These are phyloP conservation scores for Nymphaea thermarum DNA, from an alignment of 164 flowering plant genomes.

Conservation along the genomic window DNA sequence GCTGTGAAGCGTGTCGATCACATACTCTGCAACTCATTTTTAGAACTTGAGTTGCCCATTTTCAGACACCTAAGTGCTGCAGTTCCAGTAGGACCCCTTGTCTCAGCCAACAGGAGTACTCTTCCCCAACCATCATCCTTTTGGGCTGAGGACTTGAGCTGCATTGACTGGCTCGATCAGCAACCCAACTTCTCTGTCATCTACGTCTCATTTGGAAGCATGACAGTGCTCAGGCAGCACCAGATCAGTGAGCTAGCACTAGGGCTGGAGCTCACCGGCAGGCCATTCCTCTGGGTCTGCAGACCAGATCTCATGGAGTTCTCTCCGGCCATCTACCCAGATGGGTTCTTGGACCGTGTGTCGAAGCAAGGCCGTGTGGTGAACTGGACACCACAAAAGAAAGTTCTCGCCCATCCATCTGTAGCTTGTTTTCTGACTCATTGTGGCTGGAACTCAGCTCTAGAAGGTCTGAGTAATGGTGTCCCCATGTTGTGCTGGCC, in stretches of 20 bases:
- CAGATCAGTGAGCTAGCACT: slow-evolving; percentile 39
- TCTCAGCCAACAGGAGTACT: slow-evolving; percentile 3
- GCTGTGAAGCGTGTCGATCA: slow-evolving; percentile 8
- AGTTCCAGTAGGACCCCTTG: slow-evolving; percentile 26
- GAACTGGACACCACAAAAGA: slow-evolving; percentile 46
- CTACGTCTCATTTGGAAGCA: slow-evolving; percentile 46
- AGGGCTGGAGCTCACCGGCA: slow-evolving; percentile 30
- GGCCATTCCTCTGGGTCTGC: slow-evolving; percentile 45
- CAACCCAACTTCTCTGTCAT: slow-evolving; percentile 27
- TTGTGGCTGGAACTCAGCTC: slow-evolving; percentile 59
- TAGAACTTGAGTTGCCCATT: slow-evolving; percentile 26
- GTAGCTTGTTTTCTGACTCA: slow-evolving; percentile 49
- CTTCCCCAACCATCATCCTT: slow-evolving; percentile 9
- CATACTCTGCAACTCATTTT: slow-evolving; percentile 22
- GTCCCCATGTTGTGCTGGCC: slow-evolving; percentile 58
- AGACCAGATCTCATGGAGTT: slow-evolving; percentile 18
- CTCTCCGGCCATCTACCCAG: slow-evolving; percentile 12
- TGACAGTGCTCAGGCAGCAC: slow-evolving; percentile 10
- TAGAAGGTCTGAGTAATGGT: slow-evolving; percentile 37
- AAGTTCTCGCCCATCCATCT: slow-evolving; percentile 33
- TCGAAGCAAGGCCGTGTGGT: slow-evolving; percentile 23
- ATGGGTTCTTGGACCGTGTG: slow-evolving; percentile 24
- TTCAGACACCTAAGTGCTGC: slow-evolving; percentile 10
- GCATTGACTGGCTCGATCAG: slow-evolving; percentile 33
- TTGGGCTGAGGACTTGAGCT: slow-evolving; percentile 29